These are phyloP conservation scores for Pulveroboletus sp. DNA, from an alignment of 768 basidiomycete species.

Conservation along the genomic window DNA sequence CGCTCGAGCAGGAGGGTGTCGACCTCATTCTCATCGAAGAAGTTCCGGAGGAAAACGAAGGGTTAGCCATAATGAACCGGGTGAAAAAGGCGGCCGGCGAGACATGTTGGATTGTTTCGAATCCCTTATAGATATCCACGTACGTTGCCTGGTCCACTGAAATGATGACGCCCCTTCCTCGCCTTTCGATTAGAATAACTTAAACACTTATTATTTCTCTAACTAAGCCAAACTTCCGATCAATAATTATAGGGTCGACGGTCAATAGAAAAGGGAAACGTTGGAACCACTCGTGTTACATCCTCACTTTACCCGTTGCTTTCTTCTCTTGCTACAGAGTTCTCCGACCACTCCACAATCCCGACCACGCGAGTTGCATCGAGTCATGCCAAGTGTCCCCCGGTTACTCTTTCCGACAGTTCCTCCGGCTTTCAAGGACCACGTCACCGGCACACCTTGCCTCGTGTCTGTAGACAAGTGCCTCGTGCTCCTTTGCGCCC, in stretches of 20 bases:
- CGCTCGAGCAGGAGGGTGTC: slow-evolving; percentile 71
- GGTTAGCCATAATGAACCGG: slow-evolving; percentile 93
- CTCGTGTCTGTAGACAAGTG: slow-evolving; percentile 7
- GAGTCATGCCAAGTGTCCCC: neutral
- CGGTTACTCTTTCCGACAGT: neutral
- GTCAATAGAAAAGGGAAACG: neutral
- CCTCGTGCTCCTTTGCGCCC: slow-evolving; percentile 12
- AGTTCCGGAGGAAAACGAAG: slow-evolving; percentile 73
- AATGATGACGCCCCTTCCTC: neutral
- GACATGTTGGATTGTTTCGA: slow-evolving; percentile 27
- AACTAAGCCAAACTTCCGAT: neutral
- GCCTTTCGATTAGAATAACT: neutral
- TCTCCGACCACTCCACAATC: neutral
- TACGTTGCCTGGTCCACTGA: slow-evolving; percentile 7
- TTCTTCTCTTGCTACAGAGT: neutral
- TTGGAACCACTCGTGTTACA: neutral
- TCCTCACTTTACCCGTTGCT: neutral
- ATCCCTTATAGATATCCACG: slow-evolving; percentile 14
- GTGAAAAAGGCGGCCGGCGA: slow-evolving; percentile 85
- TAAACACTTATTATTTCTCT: neutral
- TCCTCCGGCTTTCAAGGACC: neutral
- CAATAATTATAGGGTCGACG: neutral
- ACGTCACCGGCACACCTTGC: neutral
- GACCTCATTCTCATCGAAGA: slow-evolving; percentile 85
- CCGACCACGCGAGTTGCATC: neutral